phyloP scores from a whole-genome alignment of 225 moss, liverwort and hornwort genomes.

The Physcomitrium patens region DNA sequence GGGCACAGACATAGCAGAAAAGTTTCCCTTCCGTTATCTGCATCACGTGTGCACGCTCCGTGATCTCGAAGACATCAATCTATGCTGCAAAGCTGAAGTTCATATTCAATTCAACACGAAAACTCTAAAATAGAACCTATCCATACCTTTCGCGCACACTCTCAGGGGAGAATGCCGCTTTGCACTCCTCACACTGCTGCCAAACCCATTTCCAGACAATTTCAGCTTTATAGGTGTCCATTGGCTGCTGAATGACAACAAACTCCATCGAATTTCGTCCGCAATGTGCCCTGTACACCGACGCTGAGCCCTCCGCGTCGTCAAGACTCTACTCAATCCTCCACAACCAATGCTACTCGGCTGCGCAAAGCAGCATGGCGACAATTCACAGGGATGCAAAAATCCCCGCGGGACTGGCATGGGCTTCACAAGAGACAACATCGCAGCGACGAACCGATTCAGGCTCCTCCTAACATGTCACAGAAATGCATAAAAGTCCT shows the following conservation, averaged over 20 bases:
- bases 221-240: conserved; percentile 35
- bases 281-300: not conserved
- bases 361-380: conserved; percentile 29
- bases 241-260: conserved; percentile 28
- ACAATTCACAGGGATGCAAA: not conserved
- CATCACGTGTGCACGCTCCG: not conserved
- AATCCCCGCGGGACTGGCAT: not conserved
- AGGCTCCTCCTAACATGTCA: not conserved
- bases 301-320: not conserved
- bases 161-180: conserved; percentile 20
- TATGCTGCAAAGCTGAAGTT: not conserved
- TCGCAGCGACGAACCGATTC: conserved; percentile 1
- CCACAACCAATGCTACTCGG: not conserved
- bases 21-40: not conserved
- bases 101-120: not conserved
- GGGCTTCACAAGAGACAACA: conserved; percentile 32
- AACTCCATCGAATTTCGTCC: conserved; percentile 24
- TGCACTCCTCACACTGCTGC: not conserved
- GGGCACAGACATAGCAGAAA: not conserved
- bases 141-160: conserved; percentile 48
- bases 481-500: not conserved
- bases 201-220: conserved; percentile 18
- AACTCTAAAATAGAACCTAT: not conserved
- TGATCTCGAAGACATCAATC: not conserved
- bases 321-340: conserved; percentile 3